phyloP scores from a whole-genome alignment of 2,329 filamentous ascomycete genomes.

The Calonectria leucothoes region DNA sequence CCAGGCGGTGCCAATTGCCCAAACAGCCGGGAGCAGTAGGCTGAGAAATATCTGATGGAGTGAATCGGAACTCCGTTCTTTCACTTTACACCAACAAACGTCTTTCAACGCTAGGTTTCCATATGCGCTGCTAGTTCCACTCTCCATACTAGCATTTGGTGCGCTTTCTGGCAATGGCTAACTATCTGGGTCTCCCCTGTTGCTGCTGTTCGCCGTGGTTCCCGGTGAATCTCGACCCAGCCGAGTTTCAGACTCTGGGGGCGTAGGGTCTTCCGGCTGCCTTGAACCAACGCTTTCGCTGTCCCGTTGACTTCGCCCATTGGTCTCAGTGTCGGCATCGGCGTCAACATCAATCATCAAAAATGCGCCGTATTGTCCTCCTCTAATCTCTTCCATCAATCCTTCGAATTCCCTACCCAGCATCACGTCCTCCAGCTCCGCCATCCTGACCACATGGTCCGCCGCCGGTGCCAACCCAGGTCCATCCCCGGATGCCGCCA shows the following conservation, averaged over 20 bases:
- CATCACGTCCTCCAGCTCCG: constrained; percentile 41
- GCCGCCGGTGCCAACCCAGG: constrained; percentile 21
- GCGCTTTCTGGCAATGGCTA: not conserved
- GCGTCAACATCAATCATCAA: constrained; percentile 38
- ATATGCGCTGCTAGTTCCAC: not conserved
- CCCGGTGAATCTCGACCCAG: not conserved
- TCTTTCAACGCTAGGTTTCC: not conserved
- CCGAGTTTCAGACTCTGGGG: not conserved
- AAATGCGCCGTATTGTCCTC: constrained; percentile 31
- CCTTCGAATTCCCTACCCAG: constrained; percentile 41
- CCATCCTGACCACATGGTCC: constrained; percentile 42
- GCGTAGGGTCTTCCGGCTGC: not conserved
- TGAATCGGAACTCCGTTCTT: not conserved
- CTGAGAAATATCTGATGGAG: too few species aligned
- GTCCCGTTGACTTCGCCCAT: not conserved
- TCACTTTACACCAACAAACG: not conserved
- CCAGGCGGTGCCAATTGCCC: not conserved
- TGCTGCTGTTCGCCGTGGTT: not conserved
- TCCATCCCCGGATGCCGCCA: constrained; percentile 16
- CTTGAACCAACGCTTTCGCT: not conserved
- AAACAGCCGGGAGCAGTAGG: not conserved
- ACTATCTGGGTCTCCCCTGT: not conserved
- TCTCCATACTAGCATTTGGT: not conserved
- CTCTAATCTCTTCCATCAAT: constrained; percentile 29
- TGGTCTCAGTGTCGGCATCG: not conserved